Evolutionary conservation across 1,284 basidiomycete genomes (phyloP).

Genomic region (Rhizopogon parksii): DNA sequence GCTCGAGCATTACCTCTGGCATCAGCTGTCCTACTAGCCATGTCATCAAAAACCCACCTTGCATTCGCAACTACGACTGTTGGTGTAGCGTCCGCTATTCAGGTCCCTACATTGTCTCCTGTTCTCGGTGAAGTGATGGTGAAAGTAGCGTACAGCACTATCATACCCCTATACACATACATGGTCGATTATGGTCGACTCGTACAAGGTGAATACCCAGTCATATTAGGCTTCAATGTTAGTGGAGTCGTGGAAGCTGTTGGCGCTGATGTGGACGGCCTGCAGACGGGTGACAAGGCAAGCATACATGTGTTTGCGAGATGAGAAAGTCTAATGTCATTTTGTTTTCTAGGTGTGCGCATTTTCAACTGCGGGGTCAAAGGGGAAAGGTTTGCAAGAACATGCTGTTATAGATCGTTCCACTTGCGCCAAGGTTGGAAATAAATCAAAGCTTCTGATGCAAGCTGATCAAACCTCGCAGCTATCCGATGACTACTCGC

Average conservation of each 20-base stretch:
- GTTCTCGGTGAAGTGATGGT: constrained; percentile 38
- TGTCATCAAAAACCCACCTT: constrained; percentile 24
- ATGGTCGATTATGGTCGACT: constrained; percentile 31
- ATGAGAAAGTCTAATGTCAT: neutral
- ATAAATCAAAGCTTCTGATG: neutral
- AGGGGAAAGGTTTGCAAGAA: constrained; percentile 37
- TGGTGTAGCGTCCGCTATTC: constrained; percentile 32
- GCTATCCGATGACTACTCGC: constrained; percentile 36
- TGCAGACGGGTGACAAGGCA: constrained; percentile 40
- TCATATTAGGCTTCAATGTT: constrained; percentile 35
- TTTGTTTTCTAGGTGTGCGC: constrained; percentile 30
- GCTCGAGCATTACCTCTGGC: no score
- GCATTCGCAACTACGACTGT: constrained; percentile 34
- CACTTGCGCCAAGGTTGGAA: constrained; percentile 37
- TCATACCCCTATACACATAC: constrained; percentile 38
- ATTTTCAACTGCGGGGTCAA: constrained; percentile 25
- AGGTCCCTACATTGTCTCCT: constrained; percentile 35
- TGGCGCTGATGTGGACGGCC: constrained; percentile 33
- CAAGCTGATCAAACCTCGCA: constrained; percentile 11
- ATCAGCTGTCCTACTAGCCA: neutral
- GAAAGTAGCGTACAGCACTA: constrained; percentile 38
- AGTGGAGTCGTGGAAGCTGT: constrained; percentile 35
- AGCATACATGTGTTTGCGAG: constrained; percentile 13
- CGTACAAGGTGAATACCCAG: constrained; percentile 31
- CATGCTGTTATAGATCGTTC: constrained; percentile 32